Percentiles rank a stretch among this genome's conserved stretches.
Conservation (phyloP, 768 basidiomycete genomes). For the Suillus discolor region DNA sequence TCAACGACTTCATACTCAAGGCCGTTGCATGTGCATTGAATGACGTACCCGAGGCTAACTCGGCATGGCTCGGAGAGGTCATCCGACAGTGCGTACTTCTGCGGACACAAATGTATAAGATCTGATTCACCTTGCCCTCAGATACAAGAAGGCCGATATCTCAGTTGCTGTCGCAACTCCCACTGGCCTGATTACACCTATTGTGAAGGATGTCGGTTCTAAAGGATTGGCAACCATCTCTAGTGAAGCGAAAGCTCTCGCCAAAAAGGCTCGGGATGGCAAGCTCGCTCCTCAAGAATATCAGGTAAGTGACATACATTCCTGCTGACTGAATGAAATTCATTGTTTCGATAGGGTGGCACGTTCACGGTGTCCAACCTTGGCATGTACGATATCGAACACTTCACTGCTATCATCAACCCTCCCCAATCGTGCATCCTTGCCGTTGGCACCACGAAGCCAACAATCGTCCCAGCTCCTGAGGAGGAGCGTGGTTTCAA, state of each 20-base stretch:
- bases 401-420: constrained; percentile 99
- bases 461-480: constrained; percentile 84
- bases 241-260: constrained; percentile 87
- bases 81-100: constrained; percentile 80
- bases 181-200: constrained; percentile 95
- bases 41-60: constrained; percentile 97
- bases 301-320: constrained; percentile 59
- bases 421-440: constrained; percentile 97
- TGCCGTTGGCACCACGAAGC: constrained; percentile 86
- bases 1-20: constrained; percentile 98
- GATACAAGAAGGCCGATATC: constrained; percentile 97
- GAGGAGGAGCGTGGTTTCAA: constrained; percentile 96
- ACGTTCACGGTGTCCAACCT: constrained; percentile 99
- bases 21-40: constrained; percentile 87
- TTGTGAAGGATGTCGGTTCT: constrained; percentile 88
- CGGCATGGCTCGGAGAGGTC: constrained; percentile 94
- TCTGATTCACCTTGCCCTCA: constrained; percentile 27
- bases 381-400: constrained; percentile 94
- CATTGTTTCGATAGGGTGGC: constrained; percentile 64
- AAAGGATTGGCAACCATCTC: constrained; percentile 96
- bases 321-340: background rate
- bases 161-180: constrained; percentile 97
- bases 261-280: constrained; percentile 95
- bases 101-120: background rate
- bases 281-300: constrained; percentile 95